Evolutionary conservation across 208 protist species (phyloP), one percentile per base, ranked within the genome.

Genomic region (Naegleria gruberi): DNA sequence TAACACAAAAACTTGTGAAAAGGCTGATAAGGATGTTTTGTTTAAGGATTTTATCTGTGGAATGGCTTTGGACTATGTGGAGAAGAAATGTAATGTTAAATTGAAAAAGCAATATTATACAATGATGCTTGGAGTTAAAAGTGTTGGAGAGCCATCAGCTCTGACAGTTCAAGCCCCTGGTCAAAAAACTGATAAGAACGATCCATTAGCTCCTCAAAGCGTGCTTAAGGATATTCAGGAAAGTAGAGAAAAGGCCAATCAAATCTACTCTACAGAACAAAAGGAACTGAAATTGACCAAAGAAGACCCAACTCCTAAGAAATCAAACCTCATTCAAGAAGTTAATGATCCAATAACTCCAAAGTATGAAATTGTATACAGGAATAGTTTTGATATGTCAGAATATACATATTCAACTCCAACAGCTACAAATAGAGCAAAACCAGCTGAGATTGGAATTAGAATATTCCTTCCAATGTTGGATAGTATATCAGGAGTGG

Each of bases 281-380:
- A 19, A 65, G 12, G 51, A 65, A 19, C 30, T 65, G 30, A 4
- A 65, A 23, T 30, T 65, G 51, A n/a, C n/a, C n/a, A n/a, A n/a
- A n/a, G n/a, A n/a, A n/a, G n/a, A n/a, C n/a, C 51, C 51, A 65
- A 10, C 15, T 3, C 51, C 51, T 30, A 65, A 65, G 12, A 65
- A 65, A 65, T 19, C 51, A 30, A 65, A 65, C 30, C 30, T 65
- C 15, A 65, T 65, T 19, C 51, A 65, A 65, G 51, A 65, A 65
- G 51, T 65, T 10, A 65, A 65, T 65, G 51, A 65, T 30, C 51
- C 51, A 65, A 65, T 65, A 19, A 65, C 51, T 65, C 65, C 65
- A 19, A 77, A 77, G 65, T 77, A 37, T 77, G 65, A 77, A 77
- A 77, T 77, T 77, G 65, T 77, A 37, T 77, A 77, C 34, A 77